Base-by-base conservation (phyloP, 768 basidiomycete species). In the Podaxis sp. region DNA sequence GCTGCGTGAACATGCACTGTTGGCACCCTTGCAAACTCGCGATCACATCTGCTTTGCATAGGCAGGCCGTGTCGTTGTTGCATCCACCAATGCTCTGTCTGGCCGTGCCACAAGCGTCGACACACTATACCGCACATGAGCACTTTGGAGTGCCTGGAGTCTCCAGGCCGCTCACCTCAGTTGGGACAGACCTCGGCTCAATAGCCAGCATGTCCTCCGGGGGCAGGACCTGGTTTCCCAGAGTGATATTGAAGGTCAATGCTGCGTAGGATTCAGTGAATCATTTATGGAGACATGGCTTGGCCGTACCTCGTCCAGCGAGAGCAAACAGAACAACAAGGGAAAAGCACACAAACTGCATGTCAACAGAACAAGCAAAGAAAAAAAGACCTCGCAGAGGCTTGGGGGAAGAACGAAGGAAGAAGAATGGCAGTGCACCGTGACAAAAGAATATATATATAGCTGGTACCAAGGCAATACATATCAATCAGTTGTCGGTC, bases 1-100 rank as follows among this genome's bases (percentile, higher is more conserved):
- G 74, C 61, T 75, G 74, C 46, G 73, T 70, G 69, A 88, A 86
- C 80, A 88, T 82, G 77, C 90, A 92, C 67, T 86, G 84, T 71
- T 92, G 82, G 74, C 89, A 89, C 37, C 67, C 55, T 1, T 77
- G 73, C 59, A 92, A 72, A 1, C 74, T 66, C 0, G 70, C 61
- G 36, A 84, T 77, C 2, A 81, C 81, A 7, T 63, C 68, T 13
- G 73, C 63, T 17, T 63, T 67, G 77, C 90, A 92, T 25, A 89
- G 77, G 70, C 90, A 91, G 19, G 65, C 63, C 37, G 81, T 72
- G 64, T 84, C 74, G 59, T 77, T 69, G 17, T 71, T 70, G 72
- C 89, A 90, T 24, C 67, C 72, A 68, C 79, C 63, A 43, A 78
- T 65, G 25, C 27, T 63, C 17, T 58, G 36, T 24, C 64, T 66